Percentiles rank a stretch among this genome's conserved stretches.
Evolutionary conservation across 495 filamentous ascomycete species (phyloP).

Genomic region (Filosporella fistucella): DNA sequence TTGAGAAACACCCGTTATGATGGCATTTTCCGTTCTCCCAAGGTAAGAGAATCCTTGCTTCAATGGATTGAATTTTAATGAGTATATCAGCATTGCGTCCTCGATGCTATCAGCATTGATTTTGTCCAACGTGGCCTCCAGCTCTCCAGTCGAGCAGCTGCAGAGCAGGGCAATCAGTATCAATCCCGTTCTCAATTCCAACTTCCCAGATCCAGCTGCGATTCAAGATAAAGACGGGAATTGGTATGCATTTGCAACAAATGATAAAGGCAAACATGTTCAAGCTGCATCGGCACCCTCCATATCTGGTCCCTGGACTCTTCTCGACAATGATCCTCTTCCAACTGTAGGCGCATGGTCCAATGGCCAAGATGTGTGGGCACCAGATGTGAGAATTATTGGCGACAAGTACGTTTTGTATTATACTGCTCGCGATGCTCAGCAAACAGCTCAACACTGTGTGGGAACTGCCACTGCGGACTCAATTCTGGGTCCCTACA

Average conservation of each 20-base stretch:
- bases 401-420: constrained; percentile 38
- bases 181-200: background rate
- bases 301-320: constrained; percentile 1
- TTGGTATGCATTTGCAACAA: constrained; percentile 9
- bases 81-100: too few species aligned
- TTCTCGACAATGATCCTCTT: constrained; percentile 5
- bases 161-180: constrained; percentile 2
- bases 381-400: constrained; percentile 17
- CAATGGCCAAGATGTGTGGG: constrained; percentile 5
- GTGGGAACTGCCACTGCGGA: constrained; percentile 37
- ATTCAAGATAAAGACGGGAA: background rate
- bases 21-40: too few species aligned
- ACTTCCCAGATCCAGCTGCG: constrained; percentile 7
- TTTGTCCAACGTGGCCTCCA: background rate
- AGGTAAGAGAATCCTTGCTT: too few species aligned
- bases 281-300: constrained; percentile 3
- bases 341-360: constrained; percentile 1
- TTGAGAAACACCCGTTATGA: too few species aligned
- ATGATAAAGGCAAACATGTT: background rate
- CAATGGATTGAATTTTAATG: too few species aligned
- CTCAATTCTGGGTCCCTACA: constrained; percentile 34
- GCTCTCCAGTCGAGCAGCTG: background rate
- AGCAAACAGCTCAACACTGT: constrained; percentile 32
- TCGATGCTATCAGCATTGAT: background rate
- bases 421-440: constrained; percentile 28